A percentile compares a stretch with the other conserved stretches of the same genome.
Evolutionary conservation across 2,329 filamentous ascomycete species (phyloP).

Genomic region (Scedosporium boydii): DNA sequence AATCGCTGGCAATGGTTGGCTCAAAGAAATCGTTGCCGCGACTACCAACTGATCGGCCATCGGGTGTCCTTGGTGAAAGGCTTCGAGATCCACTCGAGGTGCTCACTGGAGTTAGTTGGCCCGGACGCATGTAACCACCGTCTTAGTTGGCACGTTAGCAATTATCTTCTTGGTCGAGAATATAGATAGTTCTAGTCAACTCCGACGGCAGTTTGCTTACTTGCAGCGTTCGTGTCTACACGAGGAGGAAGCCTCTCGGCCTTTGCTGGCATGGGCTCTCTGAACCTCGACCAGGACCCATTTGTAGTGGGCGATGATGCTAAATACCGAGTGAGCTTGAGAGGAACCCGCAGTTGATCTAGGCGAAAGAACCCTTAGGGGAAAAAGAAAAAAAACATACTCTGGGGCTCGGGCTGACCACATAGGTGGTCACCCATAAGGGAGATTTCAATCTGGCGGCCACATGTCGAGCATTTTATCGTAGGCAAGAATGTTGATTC

Average conservation of each 20-base stretch:
- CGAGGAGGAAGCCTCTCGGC: constrained; percentile 32
- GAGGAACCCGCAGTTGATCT: neutral
- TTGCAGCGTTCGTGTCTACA: constrained; percentile 43
- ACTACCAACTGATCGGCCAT: constrained; percentile 31
- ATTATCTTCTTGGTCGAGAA: neutral
- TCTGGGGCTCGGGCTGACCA: constrained; percentile 35
- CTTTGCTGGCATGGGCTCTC: constrained; percentile 22
- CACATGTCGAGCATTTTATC: constrained; percentile 81
- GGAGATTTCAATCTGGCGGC: constrained; percentile 69
- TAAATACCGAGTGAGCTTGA: constrained; percentile 5
- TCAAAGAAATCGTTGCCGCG: constrained; percentile 35
- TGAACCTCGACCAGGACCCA: constrained; percentile 11
- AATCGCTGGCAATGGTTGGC: constrained; percentile 33
- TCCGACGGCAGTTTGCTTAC: constrained; percentile 27
- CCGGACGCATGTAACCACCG: constrained; percentile 35
- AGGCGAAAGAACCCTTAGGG: neutral
- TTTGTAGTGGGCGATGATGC: constrained; percentile 5
- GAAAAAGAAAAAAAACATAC: constrained; percentile 20
- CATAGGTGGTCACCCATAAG: constrained; percentile 82
- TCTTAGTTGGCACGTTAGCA: neutral
- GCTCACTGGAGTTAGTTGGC: constrained; percentile 55
- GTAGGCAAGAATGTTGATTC: constrained; percentile 66
- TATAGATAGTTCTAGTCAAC: too few relatives aligned
- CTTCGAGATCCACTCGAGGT: constrained; percentile 49
- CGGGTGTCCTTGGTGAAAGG: constrained; percentile 53